These are phyloP conservation scores for Bipolaris oryzae DNA, from an alignment of 2,329 filamentous ascomycete genomes.

Conservation along the genomic window DNA sequence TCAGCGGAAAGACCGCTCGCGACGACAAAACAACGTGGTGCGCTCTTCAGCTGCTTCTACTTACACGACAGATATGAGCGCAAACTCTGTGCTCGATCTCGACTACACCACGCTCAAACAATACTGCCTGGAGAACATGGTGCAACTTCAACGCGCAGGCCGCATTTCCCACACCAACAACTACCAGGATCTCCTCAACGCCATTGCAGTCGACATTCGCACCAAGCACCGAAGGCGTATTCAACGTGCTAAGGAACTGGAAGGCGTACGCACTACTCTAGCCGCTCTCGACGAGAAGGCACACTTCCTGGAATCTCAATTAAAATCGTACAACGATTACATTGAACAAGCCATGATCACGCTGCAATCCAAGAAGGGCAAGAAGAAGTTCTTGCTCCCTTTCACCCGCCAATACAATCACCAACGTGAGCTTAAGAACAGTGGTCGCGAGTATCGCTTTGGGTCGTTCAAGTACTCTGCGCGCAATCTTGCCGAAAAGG, in stretches of 20 bases:
- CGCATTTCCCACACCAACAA: slow-evolving; percentile 85
- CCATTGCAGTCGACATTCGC: slow-evolving; percentile 93
- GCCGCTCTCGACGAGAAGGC: slow-evolving; percentile 83
- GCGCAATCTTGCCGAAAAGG: slow-evolving; percentile 86
- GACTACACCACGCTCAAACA: slow-evolving; percentile 93
- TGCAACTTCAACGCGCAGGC: slow-evolving; percentile 83
- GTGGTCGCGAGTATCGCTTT: slow-evolving; percentile 93
- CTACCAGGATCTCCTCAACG: slow-evolving; percentile 98
- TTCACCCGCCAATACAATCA: slow-evolving; percentile 99
- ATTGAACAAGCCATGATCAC: slow-evolving; percentile 99
- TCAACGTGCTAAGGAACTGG: slow-evolving; percentile 88
- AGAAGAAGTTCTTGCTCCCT: slow-evolving; percentile 90
- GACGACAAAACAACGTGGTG: slow-evolving; percentile 57
- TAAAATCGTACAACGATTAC: slow-evolving; percentile 98
- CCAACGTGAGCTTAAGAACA: slow-evolving; percentile 90
- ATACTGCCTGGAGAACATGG: slow-evolving; percentile 90
- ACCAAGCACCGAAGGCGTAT: slow-evolving; percentile 94
- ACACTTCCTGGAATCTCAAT: slow-evolving; percentile 88
- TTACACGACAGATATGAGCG: slow-evolving; percentile 61
- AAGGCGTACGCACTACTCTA: slow-evolving; percentile 78
- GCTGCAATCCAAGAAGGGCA: slow-evolving; percentile 93
- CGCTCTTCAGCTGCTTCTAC: slow-evolving; percentile 88
- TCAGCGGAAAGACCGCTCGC: slow-evolving; percentile 53
- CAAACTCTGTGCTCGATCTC: slow-evolving; percentile 74
- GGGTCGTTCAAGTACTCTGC: slow-evolving; percentile 98